Base-by-base conservation (phyloP, 768 basidiomycete genomes). In the Amanita exitialis region DNA sequence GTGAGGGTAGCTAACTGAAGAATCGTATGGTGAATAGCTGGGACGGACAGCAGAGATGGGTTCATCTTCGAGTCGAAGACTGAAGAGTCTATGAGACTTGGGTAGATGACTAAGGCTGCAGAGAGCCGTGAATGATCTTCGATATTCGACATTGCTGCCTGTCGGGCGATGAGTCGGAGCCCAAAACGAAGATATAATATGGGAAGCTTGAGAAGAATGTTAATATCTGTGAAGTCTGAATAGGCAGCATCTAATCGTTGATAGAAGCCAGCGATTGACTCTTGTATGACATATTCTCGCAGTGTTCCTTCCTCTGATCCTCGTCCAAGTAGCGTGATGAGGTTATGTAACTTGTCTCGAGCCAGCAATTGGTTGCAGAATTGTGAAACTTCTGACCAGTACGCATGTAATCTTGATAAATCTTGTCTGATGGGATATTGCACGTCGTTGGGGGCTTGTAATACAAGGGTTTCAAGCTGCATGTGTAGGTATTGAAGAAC, bases 361-460 rank as follows among this genome's bases (percentile, higher is more conserved):
- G 70, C 60, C 21, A 82, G 57, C 54, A 84, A 66, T 51, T 86
- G 86, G 9, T 58, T 62, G 44, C 80, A 69, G 71, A 97, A 95
- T 51, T 90, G 82, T 1, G 72, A 67, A 9, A 95, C 80, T 60
- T 90, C 87, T 3, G 76, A 69, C 86, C 87, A 90, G 62, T 81
- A 88, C 50, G 73, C 67, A 38, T 78, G 76, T 9, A 89, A 63
- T 5, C 69, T 74, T n/a, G 69, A 55, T 34, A 78, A 57, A 54
- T 78, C 70, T 23, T 68, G 58, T 46, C 75, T 65, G 28, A 56
- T 47, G 8, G 72, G 67, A 48, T 69, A 45, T 13, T 58, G 50
- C 7, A 70, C 56, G 35, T 64, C 15, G 51, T 49, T 44, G 23
- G 54, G 32, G 39, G 70, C 58, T 23, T 66, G 58, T n/a, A 57